Conservation (phyloP, 306 rosid genomes). For the Trifolium repens region DNA sequence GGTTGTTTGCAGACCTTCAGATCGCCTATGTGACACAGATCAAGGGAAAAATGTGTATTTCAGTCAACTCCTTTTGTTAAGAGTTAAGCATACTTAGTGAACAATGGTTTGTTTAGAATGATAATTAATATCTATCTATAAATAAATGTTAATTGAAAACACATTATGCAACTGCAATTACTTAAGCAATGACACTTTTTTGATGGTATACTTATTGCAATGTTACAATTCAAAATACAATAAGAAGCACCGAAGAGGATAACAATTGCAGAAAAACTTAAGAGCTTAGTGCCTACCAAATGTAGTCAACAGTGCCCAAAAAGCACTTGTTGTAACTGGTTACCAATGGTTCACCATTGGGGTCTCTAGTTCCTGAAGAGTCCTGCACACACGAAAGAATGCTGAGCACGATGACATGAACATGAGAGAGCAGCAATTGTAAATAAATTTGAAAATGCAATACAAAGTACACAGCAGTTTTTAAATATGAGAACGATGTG, state of each 20-base stretch:
- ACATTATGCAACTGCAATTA: constrained; percentile 21
- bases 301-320: constrained; percentile 89
- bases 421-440: constrained; percentile 34
- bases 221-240: constrained; percentile 31
- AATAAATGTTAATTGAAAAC: constrained; percentile 8
- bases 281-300: constrained; percentile 66
- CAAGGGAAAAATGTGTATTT: constrained; percentile 34
- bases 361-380: constrained; percentile 71
- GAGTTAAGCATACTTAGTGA: constrained; percentile 21
- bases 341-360: constrained; percentile 81
- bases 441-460: constrained; percentile 17
- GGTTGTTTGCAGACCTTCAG: constrained; percentile 86
- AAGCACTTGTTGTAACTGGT: constrained; percentile 84
- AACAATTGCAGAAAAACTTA: constrained; percentile 31
- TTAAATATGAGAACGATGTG: constrained; percentile 11
- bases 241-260: constrained; percentile 11
- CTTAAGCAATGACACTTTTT: constrained; percentile 27
- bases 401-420: not conserved
- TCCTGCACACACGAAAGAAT: constrained; percentile 53
- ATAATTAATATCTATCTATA: constrained; percentile 7
- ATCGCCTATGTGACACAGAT: constrained; percentile 62
- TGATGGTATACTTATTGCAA: not conserved
- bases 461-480: constrained; percentile 12
- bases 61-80: constrained; percentile 27
- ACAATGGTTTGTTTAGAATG: constrained; percentile 8